Percentiles rank a stretch among this genome's conserved stretches.
phyloP scores from a whole-genome alignment of 2,329 filamentous ascomycete species.

The Hypoxylon sp. region DNA sequence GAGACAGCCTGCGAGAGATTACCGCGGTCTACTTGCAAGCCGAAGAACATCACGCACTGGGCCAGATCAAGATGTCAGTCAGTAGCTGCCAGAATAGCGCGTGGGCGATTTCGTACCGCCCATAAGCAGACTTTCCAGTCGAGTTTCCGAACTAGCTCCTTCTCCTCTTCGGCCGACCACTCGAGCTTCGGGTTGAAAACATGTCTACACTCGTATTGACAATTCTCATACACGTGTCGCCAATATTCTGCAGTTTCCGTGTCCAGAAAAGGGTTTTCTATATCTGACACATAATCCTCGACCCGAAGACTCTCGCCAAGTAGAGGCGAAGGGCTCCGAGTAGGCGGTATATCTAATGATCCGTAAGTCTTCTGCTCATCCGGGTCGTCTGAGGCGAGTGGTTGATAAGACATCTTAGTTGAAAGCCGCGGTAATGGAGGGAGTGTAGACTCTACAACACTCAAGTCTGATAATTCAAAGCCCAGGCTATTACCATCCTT shows the following conservation, averaged over 20 bases:
- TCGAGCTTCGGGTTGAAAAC: conserved; percentile 66
- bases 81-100: conserved; percentile 23
- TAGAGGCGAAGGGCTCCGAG: conserved; percentile 26
- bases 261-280: conserved; percentile 52
- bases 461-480: conserved; percentile 37
- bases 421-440: conserved; percentile 24
- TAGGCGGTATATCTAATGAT: conserved; percentile 32
- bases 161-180: conserved; percentile 68
- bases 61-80: conserved; percentile 38
- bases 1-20: conserved; percentile 71
- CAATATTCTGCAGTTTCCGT: conserved; percentile 51
- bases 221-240: conserved; percentile 53
- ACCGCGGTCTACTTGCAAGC: conserved; percentile 70
- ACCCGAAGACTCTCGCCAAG: conserved; percentile 27
- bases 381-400: conserved; percentile 37
- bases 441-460: conserved; percentile 12
- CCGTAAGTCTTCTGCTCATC: conserved; percentile 42
- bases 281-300: conserved; percentile 26
- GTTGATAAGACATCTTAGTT: conserved; percentile 43
- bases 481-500: conserved; percentile 6
- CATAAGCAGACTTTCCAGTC: conserved; percentile 58
- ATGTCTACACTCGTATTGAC: conserved; percentile 66
- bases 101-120: conserved; percentile 52
- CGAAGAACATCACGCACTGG: conserved; percentile 71
- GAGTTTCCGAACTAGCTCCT: conserved; percentile 63